Evolutionary conservation across 345 rosid genomes (phyloP).

Genomic region (Boechera divaricarpa): DNA sequence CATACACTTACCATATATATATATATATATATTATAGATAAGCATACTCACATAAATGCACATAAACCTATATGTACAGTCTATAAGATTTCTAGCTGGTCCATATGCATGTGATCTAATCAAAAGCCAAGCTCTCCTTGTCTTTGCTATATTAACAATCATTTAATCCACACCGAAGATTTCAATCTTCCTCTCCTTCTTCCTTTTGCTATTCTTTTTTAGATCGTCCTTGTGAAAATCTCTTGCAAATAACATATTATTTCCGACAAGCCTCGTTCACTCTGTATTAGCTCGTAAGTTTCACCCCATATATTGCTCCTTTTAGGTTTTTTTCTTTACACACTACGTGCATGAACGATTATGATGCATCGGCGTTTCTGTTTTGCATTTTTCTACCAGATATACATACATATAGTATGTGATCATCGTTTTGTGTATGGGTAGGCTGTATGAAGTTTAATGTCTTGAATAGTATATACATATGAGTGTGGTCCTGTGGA

Average conservation of each 20-base stretch:
- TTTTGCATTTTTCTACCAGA: constrained; percentile 9
- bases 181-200: constrained; percentile 7
- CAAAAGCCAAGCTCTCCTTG: constrained; percentile 29
- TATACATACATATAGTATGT: neutral
- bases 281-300: constrained; percentile 42
- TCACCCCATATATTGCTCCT: neutral
- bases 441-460: constrained; percentile 27
- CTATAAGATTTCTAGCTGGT: constrained; percentile 35
- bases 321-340: neutral
- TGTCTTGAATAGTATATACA: constrained; percentile 29
- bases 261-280: constrained; percentile 10
- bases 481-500: constrained; percentile 4
- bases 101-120: constrained; percentile 41
- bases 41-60: constrained; percentile 19
- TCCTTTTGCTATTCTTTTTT: constrained; percentile 1
- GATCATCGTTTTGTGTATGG: constrained; percentile 16
- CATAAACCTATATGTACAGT: constrained; percentile 24
- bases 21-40: constrained; percentile 32
- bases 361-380: constrained; percentile 19
- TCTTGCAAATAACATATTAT: constrained; percentile 2
- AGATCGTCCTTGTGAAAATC: constrained; percentile 21
- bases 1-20: constrained; percentile 37
- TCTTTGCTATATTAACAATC: constrained; percentile 30
- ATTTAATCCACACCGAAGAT: constrained; percentile 22
- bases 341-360: constrained; percentile 15